phyloP scores from a whole-genome alignment of 805 yeast genomes.

The Ogataea methylovora region DNA sequence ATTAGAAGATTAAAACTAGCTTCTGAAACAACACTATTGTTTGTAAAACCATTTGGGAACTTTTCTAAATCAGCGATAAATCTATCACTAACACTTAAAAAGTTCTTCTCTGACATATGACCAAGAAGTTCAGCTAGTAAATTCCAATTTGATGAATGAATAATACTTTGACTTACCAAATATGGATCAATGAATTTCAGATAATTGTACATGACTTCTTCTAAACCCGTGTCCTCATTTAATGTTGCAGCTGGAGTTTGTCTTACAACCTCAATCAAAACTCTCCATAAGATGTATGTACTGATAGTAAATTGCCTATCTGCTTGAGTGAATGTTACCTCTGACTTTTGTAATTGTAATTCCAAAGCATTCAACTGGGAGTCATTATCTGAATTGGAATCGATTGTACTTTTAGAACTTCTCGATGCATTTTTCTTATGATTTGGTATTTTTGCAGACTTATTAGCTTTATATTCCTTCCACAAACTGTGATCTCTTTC shows the following conservation, averaged over 20 bases:
- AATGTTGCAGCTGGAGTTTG: conserved; percentile 71
- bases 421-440: conserved; percentile 20
- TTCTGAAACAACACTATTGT: conserved; percentile 18
- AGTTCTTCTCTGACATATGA: conserved; percentile 78
- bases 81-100: conserved; percentile 83
- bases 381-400: neutral
- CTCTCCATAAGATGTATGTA: conserved; percentile 85
- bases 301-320: conserved; percentile 83
- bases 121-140: conserved; percentile 85
- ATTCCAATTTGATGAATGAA: conserved; percentile 90
- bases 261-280: conserved; percentile 82
- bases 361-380: conserved; percentile 13
- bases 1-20: conserved; percentile 67
- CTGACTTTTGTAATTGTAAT: conserved; percentile 30
- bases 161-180: conserved; percentile 54
- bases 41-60: conserved; percentile 46
- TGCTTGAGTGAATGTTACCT: conserved; percentile 69
- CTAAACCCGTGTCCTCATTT: conserved; percentile 77
- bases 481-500: conserved; percentile 28
- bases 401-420: conserved; percentile 4
- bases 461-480: conserved; percentile 12
- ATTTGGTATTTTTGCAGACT: neutral
- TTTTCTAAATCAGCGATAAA: conserved; percentile 91
- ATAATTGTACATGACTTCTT: conserved; percentile 90
- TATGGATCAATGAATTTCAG: conserved; percentile 80